Evolutionary conservation across 225 moss, liverwort and hornwort species (phyloP), one percentile per base, ranked within the genome.

Genomic region (Pseudisothecium myosuroides): DNA sequence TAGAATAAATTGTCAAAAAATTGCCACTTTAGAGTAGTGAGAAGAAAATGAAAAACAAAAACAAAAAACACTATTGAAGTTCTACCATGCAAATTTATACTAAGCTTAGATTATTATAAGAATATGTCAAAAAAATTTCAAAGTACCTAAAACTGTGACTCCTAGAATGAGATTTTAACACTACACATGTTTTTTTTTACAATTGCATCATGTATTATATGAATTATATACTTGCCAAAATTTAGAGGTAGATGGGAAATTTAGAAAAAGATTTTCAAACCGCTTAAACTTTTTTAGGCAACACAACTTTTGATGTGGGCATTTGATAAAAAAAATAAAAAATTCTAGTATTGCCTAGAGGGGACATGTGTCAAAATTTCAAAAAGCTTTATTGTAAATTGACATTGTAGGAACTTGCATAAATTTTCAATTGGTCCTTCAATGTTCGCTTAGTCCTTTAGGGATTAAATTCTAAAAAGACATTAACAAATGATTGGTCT

Each of bases 211-310:
- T 73, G 6, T 10, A 16, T 2, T 29, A 10, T 29, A 29, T 29
- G 0, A 74, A 29, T 47, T 73, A 73, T 0, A 17, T 6, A 47
- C 10, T 1, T 0, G 0, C 9, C 26, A 41, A 71, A 67, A 21
- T 37, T 12, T 2, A 67, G 11, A 24, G 3, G 26, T 14, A 16
- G 26, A 9, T 3, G 1, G 15, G 0, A 8, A 71, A 0, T 5
- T 71, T 27, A 15, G 27, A 9, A 71, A 41, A 41, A 14, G 15
- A 41, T 26, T 69, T 0, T 0, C 1, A 5, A 39, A 71, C 1
- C 5, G 0, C 9, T 5, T 0, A 0, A 26, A 26, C 4, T 2
- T 39, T 17, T 39, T 43, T 14, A 1, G 27, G 4, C 5, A 41
- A 4, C 2, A 27, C 9, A 71, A 15, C 3, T 71, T 67, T 2